phyloP scores from a whole-genome alignment of 2,329 filamentous ascomycete genomes.

The Dactylellina leptospora region DNA sequence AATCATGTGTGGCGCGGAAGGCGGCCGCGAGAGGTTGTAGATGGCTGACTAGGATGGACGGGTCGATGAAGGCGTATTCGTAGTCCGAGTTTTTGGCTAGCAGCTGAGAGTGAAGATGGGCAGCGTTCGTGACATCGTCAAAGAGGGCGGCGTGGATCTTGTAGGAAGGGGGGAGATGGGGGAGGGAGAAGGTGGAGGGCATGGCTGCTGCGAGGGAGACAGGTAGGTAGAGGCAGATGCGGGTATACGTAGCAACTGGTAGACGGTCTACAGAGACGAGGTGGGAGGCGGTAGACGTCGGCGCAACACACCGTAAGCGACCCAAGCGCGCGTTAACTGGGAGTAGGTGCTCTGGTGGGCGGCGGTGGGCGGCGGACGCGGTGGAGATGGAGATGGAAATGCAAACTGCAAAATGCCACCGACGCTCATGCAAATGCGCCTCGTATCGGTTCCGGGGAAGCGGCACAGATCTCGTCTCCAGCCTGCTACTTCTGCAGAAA shows the following conservation, averaged over 20 bases:
- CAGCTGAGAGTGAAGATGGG: constrained; percentile 81
- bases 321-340: constrained; percentile 40
- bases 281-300: constrained; percentile 11
- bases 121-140: constrained; percentile 76
- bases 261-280: neutral
- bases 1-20: constrained; percentile 77
- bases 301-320: constrained; percentile 24
- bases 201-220: constrained; percentile 57
- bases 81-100: constrained; percentile 83
- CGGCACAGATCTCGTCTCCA: constrained; percentile 52
- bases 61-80: constrained; percentile 94
- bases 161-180: constrained; percentile 76
- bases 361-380: neutral
- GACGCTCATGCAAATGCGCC: constrained; percentile 15
- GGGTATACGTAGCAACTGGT: too few relatives aligned
- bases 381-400: neutral
- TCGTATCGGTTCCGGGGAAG: constrained; percentile 45
- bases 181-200: constrained; percentile 74
- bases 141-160: constrained; percentile 79
- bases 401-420: too few relatives aligned
- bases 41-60: constrained; percentile 70
- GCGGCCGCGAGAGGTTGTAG: constrained; percentile 71
- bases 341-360: too few relatives aligned
- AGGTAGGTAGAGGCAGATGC: neutral
- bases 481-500: constrained; percentile 34